Conservation (phyloP, 768 basidiomycete genomes). For the Phanerochaete sordida region DNA sequence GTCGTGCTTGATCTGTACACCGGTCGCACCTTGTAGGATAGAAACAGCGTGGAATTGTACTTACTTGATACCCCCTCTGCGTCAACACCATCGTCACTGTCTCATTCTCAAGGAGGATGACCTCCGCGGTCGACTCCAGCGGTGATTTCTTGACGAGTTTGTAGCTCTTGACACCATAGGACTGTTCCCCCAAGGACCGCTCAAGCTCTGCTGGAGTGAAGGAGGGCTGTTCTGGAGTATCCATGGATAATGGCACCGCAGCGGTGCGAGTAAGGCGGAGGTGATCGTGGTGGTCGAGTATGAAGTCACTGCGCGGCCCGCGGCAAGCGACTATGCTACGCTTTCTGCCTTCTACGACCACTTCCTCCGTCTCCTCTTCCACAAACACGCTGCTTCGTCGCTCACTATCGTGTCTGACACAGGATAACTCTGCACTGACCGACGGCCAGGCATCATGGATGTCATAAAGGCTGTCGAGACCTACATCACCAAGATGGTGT, state of each 20-base stretch:
- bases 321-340: background rate
- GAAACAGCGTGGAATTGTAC: constrained; percentile 6
- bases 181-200: constrained; percentile 54
- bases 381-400: no score
- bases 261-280: background rate
- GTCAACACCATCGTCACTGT: constrained; percentile 45
- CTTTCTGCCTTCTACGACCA: background rate
- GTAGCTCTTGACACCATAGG: constrained; percentile 51
- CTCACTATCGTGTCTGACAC: no score
- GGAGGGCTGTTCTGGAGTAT: background rate
- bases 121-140: constrained; percentile 48
- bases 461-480: constrained; percentile 93
- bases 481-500: constrained; percentile 87
- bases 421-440: no score
- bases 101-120: constrained; percentile 56
- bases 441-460: constrained; percentile 59
- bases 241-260: background rate
- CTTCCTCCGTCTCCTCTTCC: no score
- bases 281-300: background rate
- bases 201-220: constrained; percentile 39
- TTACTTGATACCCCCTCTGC: constrained; percentile 54
- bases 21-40: background rate
- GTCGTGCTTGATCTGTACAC: background rate
- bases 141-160: constrained; percentile 34
- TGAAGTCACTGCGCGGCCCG: background rate